Base-by-base conservation (phyloP, 1,139 yeast genomes). In the Taiozyma sp. region DNA sequence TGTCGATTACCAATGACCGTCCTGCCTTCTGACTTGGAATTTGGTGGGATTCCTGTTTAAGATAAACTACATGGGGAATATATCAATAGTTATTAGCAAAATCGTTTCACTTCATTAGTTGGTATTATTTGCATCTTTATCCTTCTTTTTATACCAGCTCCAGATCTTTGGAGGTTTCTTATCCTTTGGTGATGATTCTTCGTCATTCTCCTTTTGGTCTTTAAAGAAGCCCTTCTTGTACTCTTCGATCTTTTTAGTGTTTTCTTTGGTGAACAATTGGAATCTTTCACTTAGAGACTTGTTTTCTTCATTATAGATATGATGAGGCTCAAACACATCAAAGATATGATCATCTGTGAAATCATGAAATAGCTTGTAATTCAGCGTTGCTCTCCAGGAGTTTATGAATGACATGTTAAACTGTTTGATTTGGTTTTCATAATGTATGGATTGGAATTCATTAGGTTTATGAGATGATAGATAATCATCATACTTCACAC, bases 301-400 rank as follows among this genome's bases (percentile, higher is more conserved):
- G 3, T 55, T 53, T 11, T 66, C 69, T 47, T 63, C 66, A 43
- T 35, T 44, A 45, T 61, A 64, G 6, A 81, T 16, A 66, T 91
- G 97, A 52, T 76, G 75, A 1, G 97, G 97, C 54, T 84, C 88
- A 51, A 89, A 83, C 56, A 93, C 81, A 62, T 90, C 95, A 70
- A 91, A 91, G 35, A 93, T 74, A 61, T 91, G 91, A 62, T 88
- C 95, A 64, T 91, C 98, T 2, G 97, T 88, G 56, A 74, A 75
- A 29, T 70, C 61, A 61, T 86, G 76, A 79, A 95, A 93, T 8
- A 89, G 76, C 46, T 76, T 69, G 68, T 73, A 91, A 63, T 88
- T 89, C 52, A 78, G 75, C 0, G 96, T 83, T 30, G 62, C 56
- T 56, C 74, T 75, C 96, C 98, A 93, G 14, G 63, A 65, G 7